Percentiles rank a stretch among this genome's conserved stretches.
phyloP scores from a whole-genome alignment of 2,329 filamentous ascomycete genomes.

The Zasmidium citrigriseum region DNA sequence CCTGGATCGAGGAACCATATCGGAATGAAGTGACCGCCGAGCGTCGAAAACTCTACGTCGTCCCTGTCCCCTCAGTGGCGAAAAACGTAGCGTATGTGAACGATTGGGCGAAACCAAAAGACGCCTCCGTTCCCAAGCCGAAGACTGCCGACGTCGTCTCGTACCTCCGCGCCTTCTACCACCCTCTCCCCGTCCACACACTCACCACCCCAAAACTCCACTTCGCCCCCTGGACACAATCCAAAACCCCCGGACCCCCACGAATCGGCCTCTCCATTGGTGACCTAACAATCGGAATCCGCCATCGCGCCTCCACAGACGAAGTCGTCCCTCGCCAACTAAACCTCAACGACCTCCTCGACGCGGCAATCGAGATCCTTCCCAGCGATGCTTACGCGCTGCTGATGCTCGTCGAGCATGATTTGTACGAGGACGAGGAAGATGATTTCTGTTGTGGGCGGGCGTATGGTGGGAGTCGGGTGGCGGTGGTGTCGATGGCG shows the following conservation, averaged over 20 bases:
- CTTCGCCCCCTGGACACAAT: slow-evolving; percentile 53
- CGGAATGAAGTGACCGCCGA: slow-evolving; percentile 53
- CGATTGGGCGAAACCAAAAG: slow-evolving; percentile 43
- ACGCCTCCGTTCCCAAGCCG: not conserved
- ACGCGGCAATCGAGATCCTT: slow-evolving; percentile 55
- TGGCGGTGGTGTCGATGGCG: slow-evolving; percentile 63
- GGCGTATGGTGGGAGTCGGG: slow-evolving; percentile 64
- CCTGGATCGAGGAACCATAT: slow-evolving; percentile 49
- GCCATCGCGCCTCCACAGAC: slow-evolving; percentile 53
- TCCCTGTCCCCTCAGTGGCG: slow-evolving; percentile 46
- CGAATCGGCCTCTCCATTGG: slow-evolving; percentile 48
- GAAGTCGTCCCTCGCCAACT: slow-evolving; percentile 53
- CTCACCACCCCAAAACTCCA: slow-evolving; percentile 40
- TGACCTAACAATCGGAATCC: slow-evolving; percentile 50
- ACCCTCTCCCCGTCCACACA: slow-evolving; percentile 53
- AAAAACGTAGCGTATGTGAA: slow-evolving; percentile 41
- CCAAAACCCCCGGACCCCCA: slow-evolving; percentile 6
- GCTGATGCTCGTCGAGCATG: slow-evolving; percentile 60
- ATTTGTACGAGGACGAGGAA: slow-evolving; percentile 65
- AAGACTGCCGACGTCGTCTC: slow-evolving; percentile 37
- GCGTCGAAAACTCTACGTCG: slow-evolving; percentile 58
- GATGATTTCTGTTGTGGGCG: slow-evolving; percentile 68
- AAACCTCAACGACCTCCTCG: slow-evolving; percentile 63
- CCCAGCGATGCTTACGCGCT: slow-evolving; percentile 62
- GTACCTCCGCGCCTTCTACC: slow-evolving; percentile 56